Conservation (phyloP, 2,329 filamentous ascomycete genomes). For the Ophiostoma montium region DNA sequence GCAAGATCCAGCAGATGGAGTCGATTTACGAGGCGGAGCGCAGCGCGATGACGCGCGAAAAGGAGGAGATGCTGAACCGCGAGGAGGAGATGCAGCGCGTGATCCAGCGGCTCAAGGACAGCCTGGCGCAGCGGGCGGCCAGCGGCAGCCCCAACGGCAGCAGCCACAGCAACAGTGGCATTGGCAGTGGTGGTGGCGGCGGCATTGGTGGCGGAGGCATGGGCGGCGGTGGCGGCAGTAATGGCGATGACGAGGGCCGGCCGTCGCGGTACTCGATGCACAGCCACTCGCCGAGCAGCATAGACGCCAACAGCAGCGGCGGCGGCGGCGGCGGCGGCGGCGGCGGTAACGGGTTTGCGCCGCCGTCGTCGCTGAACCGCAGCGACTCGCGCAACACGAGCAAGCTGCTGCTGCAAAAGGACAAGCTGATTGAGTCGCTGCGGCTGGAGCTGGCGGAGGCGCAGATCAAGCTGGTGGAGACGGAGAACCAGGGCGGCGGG, state of each 20-base stretch:
- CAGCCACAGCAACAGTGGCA: neutral
- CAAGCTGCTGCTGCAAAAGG: conserved; percentile 83
- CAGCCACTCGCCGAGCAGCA: conserved; percentile 48
- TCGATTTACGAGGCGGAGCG: conserved; percentile 85
- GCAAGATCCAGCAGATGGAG: conserved; percentile 83
- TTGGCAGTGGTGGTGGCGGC: neutral
- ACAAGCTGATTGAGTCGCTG: conserved; percentile 87
- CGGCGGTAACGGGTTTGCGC: conserved; percentile 63
- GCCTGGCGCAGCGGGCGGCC: conserved; percentile 52
- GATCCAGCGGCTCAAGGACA: conserved; percentile 86
- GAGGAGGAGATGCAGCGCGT: conserved; percentile 86
- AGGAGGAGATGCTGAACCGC: conserved; percentile 69
- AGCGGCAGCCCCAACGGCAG: neutral
- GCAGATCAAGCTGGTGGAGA: conserved; percentile 88
- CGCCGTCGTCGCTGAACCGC: conserved; percentile 67
- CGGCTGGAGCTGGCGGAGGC: conserved; percentile 85
- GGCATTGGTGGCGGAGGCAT: neutral
- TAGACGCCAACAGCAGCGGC: no score
- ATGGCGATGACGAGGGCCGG: conserved; percentile 45
- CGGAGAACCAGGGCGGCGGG: conserved; percentile 83
- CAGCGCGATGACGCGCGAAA: conserved; percentile 75
- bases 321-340: no score
- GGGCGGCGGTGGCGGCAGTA: conserved; percentile 13
- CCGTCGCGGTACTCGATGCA: conserved; percentile 35
- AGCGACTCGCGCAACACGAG: conserved; percentile 85